Evolutionary conservation across 2,329 filamentous ascomycete species (phyloP), one percentile per base, ranked within the genome.

Genomic region (Cryphonectria nitschkei): DNA sequence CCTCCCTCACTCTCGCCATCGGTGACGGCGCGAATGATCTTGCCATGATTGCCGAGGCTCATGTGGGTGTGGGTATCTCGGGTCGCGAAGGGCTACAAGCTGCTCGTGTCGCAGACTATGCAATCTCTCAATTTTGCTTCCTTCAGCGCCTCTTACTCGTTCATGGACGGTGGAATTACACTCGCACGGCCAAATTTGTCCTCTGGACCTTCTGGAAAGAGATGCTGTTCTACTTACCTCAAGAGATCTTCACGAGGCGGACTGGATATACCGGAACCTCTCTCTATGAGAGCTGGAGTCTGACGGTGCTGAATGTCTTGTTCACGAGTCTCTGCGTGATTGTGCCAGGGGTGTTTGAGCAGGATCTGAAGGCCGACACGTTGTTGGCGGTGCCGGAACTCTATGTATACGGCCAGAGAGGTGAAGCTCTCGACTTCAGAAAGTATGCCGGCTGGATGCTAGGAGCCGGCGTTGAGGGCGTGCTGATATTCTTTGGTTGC

Each of bases 21-120:
- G 95, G 95, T 3, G 95, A 98, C 78, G 95, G 95, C 54, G 94
- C 95, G 62, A 98, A 98, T 77, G 95, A 98, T 77, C 91, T 98
- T 76, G 94, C 95, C 68, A 98, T 98, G 95, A 97, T 98, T 65
- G 93, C 95, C 75, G 93, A 86, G 8, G 85, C 85, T 0, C 94
- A 97, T 77, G 94, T 98, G 14, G 95, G 95, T 19, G 91, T 98
- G 62, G 95, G 95, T 19, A 95, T 98, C 67, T 95, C 94, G 0
- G 95, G 95, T 1, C 96, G 95, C 78, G 95, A 98, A 81, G 95
- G 95, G 0, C 84, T 97, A 1, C 95, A 97, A 79, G 95, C 95
- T 8, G 94, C 95, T 0, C 89, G 95, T 72, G 95, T 95, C 2
- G 94, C 94, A 0, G 95, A 98, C 80, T 98, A 97, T 78, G 92